phyloP scores from a whole-genome alignment of 768 basidiomycete genomes.

The Lactifluus volemus region DNA sequence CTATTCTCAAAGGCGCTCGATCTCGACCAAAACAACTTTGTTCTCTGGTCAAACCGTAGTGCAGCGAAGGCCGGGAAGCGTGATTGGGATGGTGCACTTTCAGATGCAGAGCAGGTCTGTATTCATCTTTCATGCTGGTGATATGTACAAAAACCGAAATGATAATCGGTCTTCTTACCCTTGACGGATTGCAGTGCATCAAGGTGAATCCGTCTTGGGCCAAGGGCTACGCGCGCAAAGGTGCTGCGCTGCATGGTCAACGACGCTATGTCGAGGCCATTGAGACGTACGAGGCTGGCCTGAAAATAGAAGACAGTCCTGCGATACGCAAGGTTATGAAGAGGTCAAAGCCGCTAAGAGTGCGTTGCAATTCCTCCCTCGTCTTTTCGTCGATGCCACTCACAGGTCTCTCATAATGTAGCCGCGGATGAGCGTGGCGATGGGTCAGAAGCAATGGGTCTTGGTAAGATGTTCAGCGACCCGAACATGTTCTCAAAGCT shows the following conservation, averaged over 20 bases:
- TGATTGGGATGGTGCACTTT: constrained; percentile 64
- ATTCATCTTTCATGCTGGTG: no score
- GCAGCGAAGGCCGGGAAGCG: constrained; percentile 85
- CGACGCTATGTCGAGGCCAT: constrained; percentile 77
- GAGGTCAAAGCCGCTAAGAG: constrained; percentile 85
- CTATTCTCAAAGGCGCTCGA: constrained; percentile 76
- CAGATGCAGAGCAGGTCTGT: constrained; percentile 84
- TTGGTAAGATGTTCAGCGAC: constrained; percentile 75
- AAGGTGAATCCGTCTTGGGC: constrained; percentile 73
- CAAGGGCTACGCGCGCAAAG: constrained; percentile 88
- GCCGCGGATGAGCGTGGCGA: constrained; percentile 32
- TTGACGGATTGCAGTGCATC: constrained; percentile 47
- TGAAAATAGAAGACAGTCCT: constrained; percentile 75
- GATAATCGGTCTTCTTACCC: no score
- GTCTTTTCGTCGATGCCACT: background rate
- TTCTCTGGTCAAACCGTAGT: constrained; percentile 88
- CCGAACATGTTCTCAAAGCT: constrained; percentile 79
- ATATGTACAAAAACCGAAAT: no score
- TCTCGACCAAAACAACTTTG: constrained; percentile 76
- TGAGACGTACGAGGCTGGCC: constrained; percentile 69
- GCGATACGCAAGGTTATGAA: constrained; percentile 74
- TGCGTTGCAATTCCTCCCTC: constrained; percentile 24
- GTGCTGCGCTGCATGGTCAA: constrained; percentile 85
- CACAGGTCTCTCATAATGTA: constrained; percentile 2
- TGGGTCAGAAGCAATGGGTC: constrained; percentile 44